phyloP scores from a whole-genome alignment of 179 eudicot genomes.

The Camellia oleifera region DNA sequence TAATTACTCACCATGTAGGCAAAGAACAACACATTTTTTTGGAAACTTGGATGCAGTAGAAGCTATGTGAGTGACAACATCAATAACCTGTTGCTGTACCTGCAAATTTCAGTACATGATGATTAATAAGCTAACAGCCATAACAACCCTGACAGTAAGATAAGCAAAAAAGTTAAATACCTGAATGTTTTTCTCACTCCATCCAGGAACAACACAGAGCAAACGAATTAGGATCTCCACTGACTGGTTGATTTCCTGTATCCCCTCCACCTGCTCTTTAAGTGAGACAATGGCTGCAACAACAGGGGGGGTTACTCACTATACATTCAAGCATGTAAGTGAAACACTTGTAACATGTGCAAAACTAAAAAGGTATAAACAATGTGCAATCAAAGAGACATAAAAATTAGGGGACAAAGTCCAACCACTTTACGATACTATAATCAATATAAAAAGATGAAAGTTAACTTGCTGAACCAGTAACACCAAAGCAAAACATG shows the following conservation, averaged over 20 bases:
- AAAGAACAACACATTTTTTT: constrained; percentile 95
- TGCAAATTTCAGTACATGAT: constrained; percentile 30
- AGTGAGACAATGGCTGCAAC: constrained; percentile 80
- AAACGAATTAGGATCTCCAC: constrained; percentile 91
- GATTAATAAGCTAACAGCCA: neutral
- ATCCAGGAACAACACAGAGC: constrained; percentile 96
- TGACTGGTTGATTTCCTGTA: constrained; percentile 61
- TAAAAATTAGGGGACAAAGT: neutral
- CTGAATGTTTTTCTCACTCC: constrained; percentile 99
- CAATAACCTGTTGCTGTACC: constrained; percentile 99
- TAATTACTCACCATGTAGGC: constrained; percentile 67
- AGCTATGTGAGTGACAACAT: constrained; percentile 72
- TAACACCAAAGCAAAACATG: neutral
- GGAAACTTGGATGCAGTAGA: constrained; percentile 82
- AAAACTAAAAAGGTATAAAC: neutral
- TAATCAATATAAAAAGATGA: neutral
- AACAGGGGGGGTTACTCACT: neutral
- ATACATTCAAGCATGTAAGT: neutral
- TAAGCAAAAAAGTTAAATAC: constrained; percentile 25
- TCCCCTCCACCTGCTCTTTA: constrained; percentile 86
- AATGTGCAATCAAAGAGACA: neutral
- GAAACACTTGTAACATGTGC: neutral
- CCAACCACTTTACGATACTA: neutral
- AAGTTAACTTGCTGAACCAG: neutral
- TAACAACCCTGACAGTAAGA: neutral